phyloP scores from a whole-genome alignment of 805 yeast species.

The Candida endomychidarum region DNA sequence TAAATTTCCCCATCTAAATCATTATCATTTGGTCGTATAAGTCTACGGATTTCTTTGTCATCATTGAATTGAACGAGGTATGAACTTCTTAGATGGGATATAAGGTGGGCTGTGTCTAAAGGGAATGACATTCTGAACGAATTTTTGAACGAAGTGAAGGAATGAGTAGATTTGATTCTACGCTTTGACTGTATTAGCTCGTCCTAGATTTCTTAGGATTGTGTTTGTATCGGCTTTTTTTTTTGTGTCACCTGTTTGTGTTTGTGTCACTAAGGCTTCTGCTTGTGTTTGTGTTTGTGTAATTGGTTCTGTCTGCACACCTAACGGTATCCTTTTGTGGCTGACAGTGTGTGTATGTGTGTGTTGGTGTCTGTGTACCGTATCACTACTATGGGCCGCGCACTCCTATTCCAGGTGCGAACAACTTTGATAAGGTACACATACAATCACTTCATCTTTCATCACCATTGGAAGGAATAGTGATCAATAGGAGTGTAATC shows the following conservation, averaged over 20 bases:
- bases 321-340: no score
- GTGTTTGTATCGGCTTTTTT: not conserved
- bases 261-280: no score
- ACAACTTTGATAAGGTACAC: slow-evolving; percentile 6
- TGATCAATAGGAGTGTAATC: no score
- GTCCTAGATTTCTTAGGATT: no score
- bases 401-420: slow-evolving; percentile 8
- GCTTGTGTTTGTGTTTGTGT: not conserved
- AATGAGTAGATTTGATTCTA: no score
- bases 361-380: no score
- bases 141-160: not conserved
- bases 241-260: no score
- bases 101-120: slow-evolving; percentile 27
- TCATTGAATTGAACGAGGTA: slow-evolving; percentile 24
- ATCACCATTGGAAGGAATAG: no score
- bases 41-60: slow-evolving; percentile 22
- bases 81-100: slow-evolving; percentile 30
- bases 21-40: slow-evolving; percentile 19
- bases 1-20: slow-evolving; percentile 13
- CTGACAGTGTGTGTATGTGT: no score
- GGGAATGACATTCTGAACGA: slow-evolving; percentile 35
- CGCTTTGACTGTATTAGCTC: no score
- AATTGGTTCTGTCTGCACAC: no score
- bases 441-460: no score
- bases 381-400: not conserved